A percentile compares a stretch with the other conserved stretches of the same genome.
Conservation (phyloP, 306 rosid genomes). For the Quercus variabilis region DNA sequence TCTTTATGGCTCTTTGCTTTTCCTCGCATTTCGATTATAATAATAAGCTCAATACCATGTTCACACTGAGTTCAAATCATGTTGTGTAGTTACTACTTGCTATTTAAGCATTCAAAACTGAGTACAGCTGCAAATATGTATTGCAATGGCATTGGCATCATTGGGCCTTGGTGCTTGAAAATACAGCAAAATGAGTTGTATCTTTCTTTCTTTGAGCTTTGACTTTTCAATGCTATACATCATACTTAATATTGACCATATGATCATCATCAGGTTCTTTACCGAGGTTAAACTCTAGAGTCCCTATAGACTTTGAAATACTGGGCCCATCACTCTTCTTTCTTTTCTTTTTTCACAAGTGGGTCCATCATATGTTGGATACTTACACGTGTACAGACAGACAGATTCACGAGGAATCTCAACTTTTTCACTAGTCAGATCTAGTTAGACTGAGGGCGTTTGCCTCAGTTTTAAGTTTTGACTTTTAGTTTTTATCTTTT, state of each 20-base stretch:
- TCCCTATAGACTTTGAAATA: neutral
- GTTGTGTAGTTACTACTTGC: no score
- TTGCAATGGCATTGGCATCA: no score
- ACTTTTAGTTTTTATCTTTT: no score
- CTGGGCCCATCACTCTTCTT: neutral
- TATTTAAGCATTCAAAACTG: no score
- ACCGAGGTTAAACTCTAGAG: neutral
- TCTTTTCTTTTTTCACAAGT: no score
- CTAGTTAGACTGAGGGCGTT: no score
- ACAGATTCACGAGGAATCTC: no score
- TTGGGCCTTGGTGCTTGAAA: no score
- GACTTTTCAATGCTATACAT: neutral
- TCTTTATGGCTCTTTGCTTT: neutral
- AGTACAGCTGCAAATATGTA: no score
- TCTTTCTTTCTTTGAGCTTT: neutral
- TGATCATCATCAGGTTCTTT: neutral
- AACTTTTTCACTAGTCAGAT: no score
- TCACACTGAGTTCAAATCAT: neutral
- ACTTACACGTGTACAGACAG: neutral
- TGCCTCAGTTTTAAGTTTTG: no score
- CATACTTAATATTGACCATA: neutral
- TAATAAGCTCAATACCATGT: neutral
- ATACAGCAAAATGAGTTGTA: neutral
- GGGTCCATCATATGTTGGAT: neutral
- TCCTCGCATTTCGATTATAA: neutral